Conservation (phyloP, 179 eudicot genomes). For the Vitellaria paradoxa region DNA sequence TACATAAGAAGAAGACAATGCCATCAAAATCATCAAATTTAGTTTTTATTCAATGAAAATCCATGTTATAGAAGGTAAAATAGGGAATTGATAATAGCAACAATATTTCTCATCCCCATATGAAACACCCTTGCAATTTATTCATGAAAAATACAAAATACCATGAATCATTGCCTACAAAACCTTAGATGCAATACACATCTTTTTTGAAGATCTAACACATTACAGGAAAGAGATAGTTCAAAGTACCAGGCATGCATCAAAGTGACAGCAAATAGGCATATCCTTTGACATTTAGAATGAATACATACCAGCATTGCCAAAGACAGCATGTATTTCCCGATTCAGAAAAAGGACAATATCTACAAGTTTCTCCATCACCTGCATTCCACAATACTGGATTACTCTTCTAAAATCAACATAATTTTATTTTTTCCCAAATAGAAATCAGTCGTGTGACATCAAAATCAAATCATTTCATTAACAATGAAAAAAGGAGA, state of each 20-base stretch:
- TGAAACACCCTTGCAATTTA: neutral
- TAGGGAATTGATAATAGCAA: neutral
- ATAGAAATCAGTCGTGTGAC: neutral
- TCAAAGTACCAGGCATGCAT: neutral
- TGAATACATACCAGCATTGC: slow-evolving; percentile 50
- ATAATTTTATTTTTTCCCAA: neutral
- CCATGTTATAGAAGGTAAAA: neutral
- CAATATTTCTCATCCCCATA: neutral
- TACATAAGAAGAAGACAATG: neutral
- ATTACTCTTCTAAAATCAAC: neutral
- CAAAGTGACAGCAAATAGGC: slow-evolving; percentile 6
- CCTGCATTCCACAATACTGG: slow-evolving; percentile 35
- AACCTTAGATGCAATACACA: neutral
- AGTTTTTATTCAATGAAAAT: neutral
- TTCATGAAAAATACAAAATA: neutral
- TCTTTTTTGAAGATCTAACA: neutral
- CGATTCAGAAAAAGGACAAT: slow-evolving; percentile 62
- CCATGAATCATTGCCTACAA: neutral
- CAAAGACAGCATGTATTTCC: slow-evolving; percentile 70
- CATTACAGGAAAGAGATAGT: neutral
- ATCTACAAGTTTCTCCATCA: slow-evolving; percentile 93
- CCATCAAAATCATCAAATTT: neutral
- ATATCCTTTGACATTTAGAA: neutral
- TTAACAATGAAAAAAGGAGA: neutral
- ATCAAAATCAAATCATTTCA: neutral